A percentile compares a stretch with the other conserved stretches of the same genome.
Conservation (phyloP, 257 asterid genomes). For the Lavandula angustifolia region DNA sequence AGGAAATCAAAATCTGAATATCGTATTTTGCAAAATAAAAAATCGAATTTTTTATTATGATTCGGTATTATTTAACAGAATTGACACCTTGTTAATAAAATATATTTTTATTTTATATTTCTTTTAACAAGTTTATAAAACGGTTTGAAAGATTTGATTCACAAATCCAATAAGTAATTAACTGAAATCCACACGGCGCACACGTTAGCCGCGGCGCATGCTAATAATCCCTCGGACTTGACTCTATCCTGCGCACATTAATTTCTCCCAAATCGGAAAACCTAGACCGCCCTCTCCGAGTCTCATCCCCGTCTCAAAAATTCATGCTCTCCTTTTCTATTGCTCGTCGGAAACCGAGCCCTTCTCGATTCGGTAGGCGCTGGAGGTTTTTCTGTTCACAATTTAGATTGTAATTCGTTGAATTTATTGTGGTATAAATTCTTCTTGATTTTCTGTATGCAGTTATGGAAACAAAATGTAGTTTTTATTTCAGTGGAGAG, state of each 20-base stretch:
- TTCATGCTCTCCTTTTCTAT: conserved; percentile 32
- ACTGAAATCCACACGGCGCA: conserved; percentile 33
- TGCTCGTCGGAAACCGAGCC: conserved; percentile 34
- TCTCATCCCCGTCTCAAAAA: conserved; percentile 25
- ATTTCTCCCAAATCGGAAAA: conserved; percentile 47
- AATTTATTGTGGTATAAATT: conserved; percentile 24
- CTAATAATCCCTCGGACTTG: background rate
- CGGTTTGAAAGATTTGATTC: no score
- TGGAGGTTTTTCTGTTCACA: conserved; percentile 30
- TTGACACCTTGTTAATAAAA: no score
- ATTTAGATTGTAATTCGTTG: background rate
- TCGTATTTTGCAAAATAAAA: no score
- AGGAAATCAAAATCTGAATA: no score
- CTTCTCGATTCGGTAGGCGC: conserved; percentile 34
- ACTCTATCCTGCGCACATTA: conserved; percentile 38
- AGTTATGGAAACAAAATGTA: conserved; percentile 28
- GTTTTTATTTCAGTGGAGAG: conserved; percentile 32
- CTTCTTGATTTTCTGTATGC: conserved; percentile 12
- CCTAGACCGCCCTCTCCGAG: conserved; percentile 34
- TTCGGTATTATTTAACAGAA: no score
- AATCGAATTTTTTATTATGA: no score
- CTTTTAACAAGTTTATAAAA: no score
- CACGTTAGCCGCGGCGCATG: conserved; percentile 29
- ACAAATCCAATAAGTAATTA: no score
- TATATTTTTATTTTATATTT: no score